Evolutionary conservation across 768 basidiomycete genomes (phyloP), one percentile per base, ranked within the genome.

Genomic region (Sistotremastrum niveocremeum): DNA sequence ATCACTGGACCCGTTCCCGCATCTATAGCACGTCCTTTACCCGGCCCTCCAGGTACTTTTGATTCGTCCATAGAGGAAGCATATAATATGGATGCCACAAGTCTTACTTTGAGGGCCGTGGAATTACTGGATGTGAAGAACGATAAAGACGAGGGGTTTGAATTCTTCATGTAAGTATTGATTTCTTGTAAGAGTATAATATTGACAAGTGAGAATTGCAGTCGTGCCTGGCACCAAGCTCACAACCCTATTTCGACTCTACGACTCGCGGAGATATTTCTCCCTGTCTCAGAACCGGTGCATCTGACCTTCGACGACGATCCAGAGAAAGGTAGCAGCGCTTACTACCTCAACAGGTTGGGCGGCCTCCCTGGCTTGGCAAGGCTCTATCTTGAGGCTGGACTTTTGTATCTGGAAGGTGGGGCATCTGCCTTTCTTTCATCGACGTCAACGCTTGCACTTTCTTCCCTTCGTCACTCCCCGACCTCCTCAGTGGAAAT

Each of bases 1-100:
- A 74, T 88, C 42, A 71, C 83, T n/a, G 72, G 85, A 33, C 80
- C 85, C 6, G 81, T 76, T 6, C 79, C 82, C 1, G 74, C 75
- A 41, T 62, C 72, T 7, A 57, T 84, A 4, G 74, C 79, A 0
- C 72, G 78, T 3, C 66, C 61, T 44, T 59, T 71, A 12, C 62
- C 70, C 4, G 69, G 72, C 45, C 70, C 78, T 1, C 64, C 76
- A 34, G 66, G 76, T 44, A 61, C 69, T 31, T 70, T 44, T 49
- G 40, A 44, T 44, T 31, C 42, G 29, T 58, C 55, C 36, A 43
- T 50, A 11, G 83, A 86, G 48, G 69, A 74, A 40, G 71, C 73
- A 54, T 88, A 82, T 52, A 87, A 88, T 52, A 85, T 88, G 82
- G 85, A 88, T 58, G 78, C 85, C 2, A 88, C 85, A 9, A 87